phyloP scores from a whole-genome alignment of 2,329 filamentous ascomycete genomes.

The Colletotrichum australisinense region DNA sequence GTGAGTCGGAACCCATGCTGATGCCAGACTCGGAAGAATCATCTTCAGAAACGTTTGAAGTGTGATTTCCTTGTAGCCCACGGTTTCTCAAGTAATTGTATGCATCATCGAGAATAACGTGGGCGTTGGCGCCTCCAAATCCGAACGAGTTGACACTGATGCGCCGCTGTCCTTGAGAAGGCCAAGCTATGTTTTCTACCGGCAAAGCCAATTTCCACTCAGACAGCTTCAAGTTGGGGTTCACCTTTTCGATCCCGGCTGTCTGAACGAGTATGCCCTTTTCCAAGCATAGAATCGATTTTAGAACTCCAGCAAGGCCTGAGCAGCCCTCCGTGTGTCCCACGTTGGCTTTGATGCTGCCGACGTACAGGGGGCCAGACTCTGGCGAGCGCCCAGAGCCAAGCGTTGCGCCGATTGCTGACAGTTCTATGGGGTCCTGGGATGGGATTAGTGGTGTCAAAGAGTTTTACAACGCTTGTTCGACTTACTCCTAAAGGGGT shows the following conservation, averaged over 20 bases:
- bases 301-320: slow-evolving; percentile 55
- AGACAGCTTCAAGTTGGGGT: slow-evolving; percentile 51
- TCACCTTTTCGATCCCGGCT: slow-evolving; percentile 59
- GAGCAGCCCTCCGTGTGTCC: slow-evolving; percentile 58
- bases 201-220: slow-evolving; percentile 46
- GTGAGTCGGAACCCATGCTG: slow-evolving; percentile 2
- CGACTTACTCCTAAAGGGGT: slow-evolving; percentile 7
- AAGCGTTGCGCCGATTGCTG: slow-evolving; percentile 58
- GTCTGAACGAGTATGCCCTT: slow-evolving; percentile 59
- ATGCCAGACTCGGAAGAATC: slow-evolving; percentile 8
- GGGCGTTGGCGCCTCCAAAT: slow-evolving; percentile 28
- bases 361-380: slow-evolving; percentile 45
- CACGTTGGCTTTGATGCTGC: slow-evolving; percentile 49
- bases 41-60: background rate
- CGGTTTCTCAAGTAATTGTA: slow-evolving; percentile 2
- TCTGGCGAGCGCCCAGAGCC: slow-evolving; percentile 46
- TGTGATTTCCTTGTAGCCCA: slow-evolving; percentile 1
- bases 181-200: slow-evolving; percentile 6
- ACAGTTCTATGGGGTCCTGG: slow-evolving; percentile 64
- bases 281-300: slow-evolving; percentile 54
- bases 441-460: slow-evolving; percentile 40
- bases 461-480: slow-evolving; percentile 53
- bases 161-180: slow-evolving; percentile 55
- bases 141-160: slow-evolving; percentile 47
- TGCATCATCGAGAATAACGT: slow-evolving; percentile 44